A percentile compares a stretch with the other conserved stretches of the same genome.
Conservation (phyloP, 2,329 filamentous ascomycete genomes). For the Penicillium sp. region DNA sequence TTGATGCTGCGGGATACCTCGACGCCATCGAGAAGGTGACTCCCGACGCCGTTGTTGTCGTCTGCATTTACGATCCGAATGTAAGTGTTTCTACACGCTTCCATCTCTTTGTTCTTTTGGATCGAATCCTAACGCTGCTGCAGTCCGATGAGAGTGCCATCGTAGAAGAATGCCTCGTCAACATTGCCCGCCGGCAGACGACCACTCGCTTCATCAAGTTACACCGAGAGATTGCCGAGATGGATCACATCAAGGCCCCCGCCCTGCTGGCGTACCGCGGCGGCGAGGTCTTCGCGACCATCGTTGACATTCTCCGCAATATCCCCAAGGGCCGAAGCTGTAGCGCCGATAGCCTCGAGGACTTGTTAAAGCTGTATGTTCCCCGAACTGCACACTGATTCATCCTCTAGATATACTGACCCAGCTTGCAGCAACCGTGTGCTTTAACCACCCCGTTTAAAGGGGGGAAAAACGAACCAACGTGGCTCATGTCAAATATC, state of each 20-base stretch:
- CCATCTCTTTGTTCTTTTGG: background rate
- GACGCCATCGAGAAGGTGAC: slow-evolving; percentile 91
- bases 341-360: slow-evolving; percentile 56
- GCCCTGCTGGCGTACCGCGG: slow-evolving; percentile 85
- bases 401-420: slow-evolving; percentile 9
- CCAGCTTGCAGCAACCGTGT: slow-evolving; percentile 29
- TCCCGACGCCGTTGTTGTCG: slow-evolving; percentile 77
- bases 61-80: slow-evolving; percentile 86
- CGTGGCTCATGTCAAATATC: too few species aligned
- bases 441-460: slow-evolving; percentile 21
- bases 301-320: slow-evolving; percentile 83
- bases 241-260: slow-evolving; percentile 83
- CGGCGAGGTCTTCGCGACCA: slow-evolving; percentile 84
- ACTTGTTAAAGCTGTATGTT: slow-evolving; percentile 55
- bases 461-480: too few species aligned
- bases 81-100: slow-evolving; percentile 52
- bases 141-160: slow-evolving; percentile 76
- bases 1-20: slow-evolving; percentile 89
- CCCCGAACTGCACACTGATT: too few species aligned
- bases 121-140: slow-evolving; percentile 2
- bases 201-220: slow-evolving; percentile 85
- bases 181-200: slow-evolving; percentile 68
- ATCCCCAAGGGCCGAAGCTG: slow-evolving; percentile 62
- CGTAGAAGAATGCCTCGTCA: slow-evolving; percentile 73
- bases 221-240: slow-evolving; percentile 87